Evolutionary conservation across 2,329 filamentous ascomycete genomes (phyloP).

Genomic region (Trichoderma breve): DNA sequence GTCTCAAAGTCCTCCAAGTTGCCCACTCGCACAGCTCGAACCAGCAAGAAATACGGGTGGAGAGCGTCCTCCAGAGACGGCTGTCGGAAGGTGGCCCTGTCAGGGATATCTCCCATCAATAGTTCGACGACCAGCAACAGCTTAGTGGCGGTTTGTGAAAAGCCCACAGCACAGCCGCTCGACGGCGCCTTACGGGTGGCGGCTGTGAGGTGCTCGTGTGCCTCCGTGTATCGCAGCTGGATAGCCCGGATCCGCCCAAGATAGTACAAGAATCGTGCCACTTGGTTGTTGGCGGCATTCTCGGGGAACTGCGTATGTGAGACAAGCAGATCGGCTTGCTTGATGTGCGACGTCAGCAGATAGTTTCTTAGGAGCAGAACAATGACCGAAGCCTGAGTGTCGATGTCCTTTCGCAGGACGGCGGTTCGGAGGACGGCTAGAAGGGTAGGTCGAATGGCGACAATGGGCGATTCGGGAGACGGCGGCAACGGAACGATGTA

Average conservation of each 20-base stretch:
- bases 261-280: conserved; percentile 96
- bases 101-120: conserved; percentile 97
- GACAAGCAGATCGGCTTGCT: conserved; percentile 91
- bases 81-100: conserved; percentile 90
- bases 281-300: conserved; percentile 95
- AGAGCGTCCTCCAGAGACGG: conserved; percentile 82
- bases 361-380: conserved; percentile 95
- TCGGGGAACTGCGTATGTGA: conserved; percentile 94
- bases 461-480: conserved; percentile 82
- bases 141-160: conserved; percentile 95
- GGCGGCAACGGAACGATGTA: conserved; percentile 83
- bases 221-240: conserved; percentile 94
- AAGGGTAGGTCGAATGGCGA: conserved; percentile 80
- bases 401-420: conserved; percentile 93
- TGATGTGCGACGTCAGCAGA: conserved; percentile 91
- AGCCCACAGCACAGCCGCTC: conserved; percentile 83
- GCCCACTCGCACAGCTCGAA: conserved; percentile 93
- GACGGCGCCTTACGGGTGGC: conserved; percentile 94
- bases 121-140: conserved; percentile 94
- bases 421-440: conserved; percentile 88
- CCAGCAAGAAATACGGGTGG: conserved; percentile 88
- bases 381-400: conserved; percentile 95
- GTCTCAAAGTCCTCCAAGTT: conserved; percentile 92
- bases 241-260: conserved; percentile 94
- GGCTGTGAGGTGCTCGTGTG: conserved; percentile 88